These are phyloP conservation scores for Podaxis sp. DNA, from an alignment of 768 basidiomycete species.

Conservation along the genomic window DNA sequence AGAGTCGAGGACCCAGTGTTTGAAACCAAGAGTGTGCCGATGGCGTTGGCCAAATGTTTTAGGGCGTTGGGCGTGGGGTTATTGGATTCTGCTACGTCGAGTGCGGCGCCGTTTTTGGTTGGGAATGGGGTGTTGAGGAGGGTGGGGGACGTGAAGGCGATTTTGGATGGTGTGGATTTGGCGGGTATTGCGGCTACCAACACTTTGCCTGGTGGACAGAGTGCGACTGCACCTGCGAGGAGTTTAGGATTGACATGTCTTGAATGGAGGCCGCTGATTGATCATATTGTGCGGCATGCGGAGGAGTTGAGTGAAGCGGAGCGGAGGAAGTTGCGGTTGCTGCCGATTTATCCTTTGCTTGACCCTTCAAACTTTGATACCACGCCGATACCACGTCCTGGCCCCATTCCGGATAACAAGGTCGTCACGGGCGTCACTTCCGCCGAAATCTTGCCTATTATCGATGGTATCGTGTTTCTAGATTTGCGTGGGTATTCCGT, in stretches of 20 bases:
- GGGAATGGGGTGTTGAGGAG: background rate
- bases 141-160: conserved; percentile 2
- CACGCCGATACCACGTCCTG: background rate
- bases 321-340: background rate
- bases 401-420: conserved; percentile 7
- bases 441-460: conserved; percentile 7
- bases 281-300: background rate
- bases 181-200: background rate
- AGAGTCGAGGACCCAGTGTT: conserved; percentile 3
- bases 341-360: conserved; percentile 12
- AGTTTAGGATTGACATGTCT: conserved; percentile 4
- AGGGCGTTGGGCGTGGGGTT: conserved; percentile 1
- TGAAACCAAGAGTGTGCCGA: background rate
- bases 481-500: conserved; percentile 2
- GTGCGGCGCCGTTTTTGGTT: background rate
- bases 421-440: conserved; percentile 1
- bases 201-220: background rate
- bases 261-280: conserved; percentile 6
- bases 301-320: background rate
- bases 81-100: background rate
- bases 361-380: background rate
- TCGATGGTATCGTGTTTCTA: conserved; percentile 6
- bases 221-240: background rate
- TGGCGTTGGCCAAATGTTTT: conserved; percentile 4
- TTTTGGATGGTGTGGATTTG: background rate